Conservation (phyloP, 306 rosid genomes). For the Medicago ruthenica region DNA sequence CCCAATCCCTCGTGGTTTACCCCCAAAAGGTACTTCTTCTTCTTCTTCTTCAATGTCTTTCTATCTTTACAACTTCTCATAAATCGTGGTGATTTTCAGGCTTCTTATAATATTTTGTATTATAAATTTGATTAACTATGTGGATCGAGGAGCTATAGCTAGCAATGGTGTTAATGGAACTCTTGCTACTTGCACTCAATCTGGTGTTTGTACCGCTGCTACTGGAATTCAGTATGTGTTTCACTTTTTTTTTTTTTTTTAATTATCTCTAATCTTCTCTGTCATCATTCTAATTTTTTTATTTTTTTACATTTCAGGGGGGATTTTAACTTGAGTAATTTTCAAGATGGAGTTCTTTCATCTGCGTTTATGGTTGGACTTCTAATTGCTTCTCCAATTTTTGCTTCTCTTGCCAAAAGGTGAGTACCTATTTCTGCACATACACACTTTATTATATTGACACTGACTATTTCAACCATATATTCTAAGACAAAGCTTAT, state of each 20-base stretch:
- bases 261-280: not conserved
- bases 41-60: not conserved
- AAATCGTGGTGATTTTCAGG: constrained; percentile 49
- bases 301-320: constrained; percentile 58
- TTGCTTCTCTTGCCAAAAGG: constrained; percentile 91
- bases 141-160: constrained; percentile 90
- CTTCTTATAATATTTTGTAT: constrained; percentile 69
- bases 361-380: constrained; percentile 98
- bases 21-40: constrained; percentile 44
- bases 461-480: constrained; percentile 17
- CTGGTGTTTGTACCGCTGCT: constrained; percentile 77
- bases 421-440: constrained; percentile 32
- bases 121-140: constrained; percentile 74
- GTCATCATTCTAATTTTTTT: not conserved
- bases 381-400: constrained; percentile 85
- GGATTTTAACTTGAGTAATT: constrained; percentile 83
- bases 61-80: not conserved
- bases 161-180: constrained; percentile 94
- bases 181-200: constrained; percentile 61
- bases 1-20: constrained; percentile 54
- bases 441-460: not conserved
- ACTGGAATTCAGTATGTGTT: constrained; percentile 88
- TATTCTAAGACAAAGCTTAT: constrained; percentile 2
- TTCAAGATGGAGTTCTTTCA: constrained; percentile 88
- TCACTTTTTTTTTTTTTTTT: constrained; percentile 23